Evolutionary conservation across 2,329 filamentous ascomycete genomes (phyloP).

Genomic region (Calonectria hawksworthii): DNA sequence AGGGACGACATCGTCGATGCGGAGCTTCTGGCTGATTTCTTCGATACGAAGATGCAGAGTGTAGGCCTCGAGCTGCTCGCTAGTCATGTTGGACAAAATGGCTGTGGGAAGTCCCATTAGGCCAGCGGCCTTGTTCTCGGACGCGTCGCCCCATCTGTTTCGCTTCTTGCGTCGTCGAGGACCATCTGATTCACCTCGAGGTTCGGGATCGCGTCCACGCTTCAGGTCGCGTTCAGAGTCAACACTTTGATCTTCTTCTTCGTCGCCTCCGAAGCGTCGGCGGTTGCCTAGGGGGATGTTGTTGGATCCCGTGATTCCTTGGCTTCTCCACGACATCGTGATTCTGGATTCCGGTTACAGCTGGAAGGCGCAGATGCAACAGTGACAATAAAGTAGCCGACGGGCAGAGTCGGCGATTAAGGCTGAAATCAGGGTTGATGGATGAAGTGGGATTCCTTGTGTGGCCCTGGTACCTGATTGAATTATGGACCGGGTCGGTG

Average conservation of each 20-base stretch:
- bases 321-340: constrained; percentile 76
- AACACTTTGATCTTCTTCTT: constrained; percentile 51
- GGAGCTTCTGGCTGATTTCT: constrained; percentile 98
- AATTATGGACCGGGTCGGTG: constrained; percentile 1
- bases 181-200: constrained; percentile 79
- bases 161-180: constrained; percentile 95
- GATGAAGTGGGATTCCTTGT: constrained; percentile 18
- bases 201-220: constrained; percentile 93
- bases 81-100: constrained; percentile 98
- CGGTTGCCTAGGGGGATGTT: constrained; percentile 94
- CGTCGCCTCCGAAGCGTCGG: constrained; percentile 80
- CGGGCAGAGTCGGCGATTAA: not conserved
- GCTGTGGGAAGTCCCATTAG: constrained; percentile 97
- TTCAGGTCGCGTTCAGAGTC: constrained; percentile 70
- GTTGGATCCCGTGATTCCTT: constrained; percentile 97
- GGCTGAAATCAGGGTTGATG: constrained; percentile 4
- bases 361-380: constrained; percentile 19
- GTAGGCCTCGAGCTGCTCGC: constrained; percentile 97
- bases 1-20: constrained; percentile 98
- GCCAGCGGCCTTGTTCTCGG: constrained; percentile 98
- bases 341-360: not conserved
- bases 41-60: constrained; percentile 97
- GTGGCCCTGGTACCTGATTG: not conserved
- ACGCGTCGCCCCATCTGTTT: constrained; percentile 97
- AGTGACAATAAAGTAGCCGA: constrained; percentile 19